These are phyloP conservation scores for Thermothielavioides terrestris DNA, from an alignment of 495 filamentous ascomycete species.

Conservation along the genomic window DNA sequence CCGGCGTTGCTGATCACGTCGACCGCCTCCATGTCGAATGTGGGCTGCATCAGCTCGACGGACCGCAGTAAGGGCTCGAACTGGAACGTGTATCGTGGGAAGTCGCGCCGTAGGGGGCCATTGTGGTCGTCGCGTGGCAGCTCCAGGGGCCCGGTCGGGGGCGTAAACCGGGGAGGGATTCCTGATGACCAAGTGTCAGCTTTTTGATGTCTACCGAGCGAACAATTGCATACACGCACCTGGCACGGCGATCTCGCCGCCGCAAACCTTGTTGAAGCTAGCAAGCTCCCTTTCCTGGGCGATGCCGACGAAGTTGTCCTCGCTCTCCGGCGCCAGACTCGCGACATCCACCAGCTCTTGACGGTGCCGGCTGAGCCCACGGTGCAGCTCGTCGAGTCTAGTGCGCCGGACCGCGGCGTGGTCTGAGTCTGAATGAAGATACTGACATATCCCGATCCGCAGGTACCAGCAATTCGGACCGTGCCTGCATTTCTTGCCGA, in stretches of 20 bases:
- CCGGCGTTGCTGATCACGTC: conserved; percentile 18
- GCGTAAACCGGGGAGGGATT: conserved; percentile 11
- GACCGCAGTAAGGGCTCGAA: conserved; percentile 23
- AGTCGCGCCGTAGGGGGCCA: background rate
- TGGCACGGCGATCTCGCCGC: conserved; percentile 20
- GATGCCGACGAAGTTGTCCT: conserved; percentile 3
- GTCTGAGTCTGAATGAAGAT: background rate
- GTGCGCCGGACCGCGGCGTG: background rate
- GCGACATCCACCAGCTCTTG: background rate
- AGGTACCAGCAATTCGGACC: background rate
- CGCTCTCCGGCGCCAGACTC: background rate
- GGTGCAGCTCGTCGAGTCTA: background rate
- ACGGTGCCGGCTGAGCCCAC: background rate
- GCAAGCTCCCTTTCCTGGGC: conserved; percentile 6
- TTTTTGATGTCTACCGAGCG: background rate
- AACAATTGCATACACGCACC: conserved; percentile 5
- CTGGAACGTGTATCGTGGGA: conserved; percentile 1
- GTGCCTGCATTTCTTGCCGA: background rate
- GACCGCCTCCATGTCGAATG: background rate
- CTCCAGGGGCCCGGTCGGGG: background rate
- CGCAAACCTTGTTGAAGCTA: conserved; percentile 20
- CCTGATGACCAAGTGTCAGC: background rate
- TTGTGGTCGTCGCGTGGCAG: conserved; percentile 7
- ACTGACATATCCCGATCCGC: background rate
- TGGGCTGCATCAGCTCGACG: conserved; percentile 5